Evolutionary conservation across 192 early-diverging fungal genomes (phyloP).

Genomic region (Coemansia sp.): DNA sequence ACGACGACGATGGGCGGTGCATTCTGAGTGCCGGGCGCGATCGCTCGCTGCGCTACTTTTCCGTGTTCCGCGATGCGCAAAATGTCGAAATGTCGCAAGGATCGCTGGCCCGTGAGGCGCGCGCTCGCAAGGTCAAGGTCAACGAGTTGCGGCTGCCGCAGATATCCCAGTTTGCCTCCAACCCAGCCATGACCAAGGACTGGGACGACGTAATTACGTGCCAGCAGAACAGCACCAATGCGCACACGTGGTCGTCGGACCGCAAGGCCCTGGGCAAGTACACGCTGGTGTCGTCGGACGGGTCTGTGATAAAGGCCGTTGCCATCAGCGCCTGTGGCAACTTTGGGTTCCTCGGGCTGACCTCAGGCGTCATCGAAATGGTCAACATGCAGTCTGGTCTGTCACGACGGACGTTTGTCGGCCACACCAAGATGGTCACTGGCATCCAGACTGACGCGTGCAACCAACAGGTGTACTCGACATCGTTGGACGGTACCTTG

Average conservation of each 20-base stretch:
- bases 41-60: constrained; percentile 77
- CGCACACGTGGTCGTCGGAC: constrained; percentile 81
- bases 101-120: constrained; percentile 49
- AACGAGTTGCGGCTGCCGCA: constrained; percentile 71
- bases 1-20: constrained; percentile 66
- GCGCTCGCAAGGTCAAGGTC: constrained; percentile 56
- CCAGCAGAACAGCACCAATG: constrained; percentile 70
- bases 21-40: constrained; percentile 85
- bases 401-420: constrained; percentile 65
- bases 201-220: constrained; percentile 93
- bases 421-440: constrained; percentile 77
- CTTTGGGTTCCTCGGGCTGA: constrained; percentile 84
- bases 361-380: constrained; percentile 76
- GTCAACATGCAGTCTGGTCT: constrained; percentile 95
- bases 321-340: constrained; percentile 88
- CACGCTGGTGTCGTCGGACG: constrained; percentile 62
- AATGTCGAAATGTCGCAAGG: constrained; percentile 84
- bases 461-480: constrained; percentile 71
- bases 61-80: constrained; percentile 78
- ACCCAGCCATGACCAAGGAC: constrained; percentile 62
- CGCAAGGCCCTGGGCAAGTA: constrained; percentile 73
- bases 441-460: constrained; percentile 73
- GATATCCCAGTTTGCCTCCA: constrained; percentile 72
- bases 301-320: constrained; percentile 57
- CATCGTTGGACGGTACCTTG: constrained; percentile 73